phyloP scores from a whole-genome alignment of 2,329 filamentous ascomycete species.

The Colletotrichum lentis region DNA sequence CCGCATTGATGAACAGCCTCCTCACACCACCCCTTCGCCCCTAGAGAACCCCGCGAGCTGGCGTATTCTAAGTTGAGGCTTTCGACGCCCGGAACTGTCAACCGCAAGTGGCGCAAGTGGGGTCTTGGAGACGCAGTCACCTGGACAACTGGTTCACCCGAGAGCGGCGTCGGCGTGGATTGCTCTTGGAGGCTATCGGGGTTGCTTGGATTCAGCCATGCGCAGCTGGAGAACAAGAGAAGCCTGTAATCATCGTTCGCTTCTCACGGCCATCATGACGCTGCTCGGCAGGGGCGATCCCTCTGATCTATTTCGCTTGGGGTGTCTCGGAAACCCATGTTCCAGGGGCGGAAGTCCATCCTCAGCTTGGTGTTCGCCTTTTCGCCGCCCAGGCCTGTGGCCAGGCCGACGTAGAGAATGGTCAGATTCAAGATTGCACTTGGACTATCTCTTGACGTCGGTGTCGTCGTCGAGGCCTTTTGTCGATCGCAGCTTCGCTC shows the following conservation, averaged over 20 bases:
- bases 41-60: neutral
- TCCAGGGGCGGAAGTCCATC: constrained; percentile 15
- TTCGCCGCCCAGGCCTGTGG: neutral
- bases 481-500: constrained; percentile 14
- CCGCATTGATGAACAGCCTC: neutral
- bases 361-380: neutral
- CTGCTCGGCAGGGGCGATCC: neutral
- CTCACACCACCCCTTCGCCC: neutral
- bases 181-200: neutral
- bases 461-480: neutral
- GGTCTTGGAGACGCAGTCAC: neutral
- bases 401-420: neutral
- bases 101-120: neutral
- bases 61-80: neutral
- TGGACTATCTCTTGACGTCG: neutral
- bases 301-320: constrained; percentile 13
- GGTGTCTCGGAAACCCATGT: constrained; percentile 21
- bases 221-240: neutral
- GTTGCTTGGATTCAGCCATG: neutral
- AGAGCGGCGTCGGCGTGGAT: neutral
- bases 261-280: neutral
- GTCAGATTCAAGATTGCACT: too few relatives aligned
- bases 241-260: neutral
- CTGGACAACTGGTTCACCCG: neutral
- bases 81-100: neutral